Base-by-base conservation (phyloP, 805 yeast species). In the Schwanniomyces yamadae region DNA sequence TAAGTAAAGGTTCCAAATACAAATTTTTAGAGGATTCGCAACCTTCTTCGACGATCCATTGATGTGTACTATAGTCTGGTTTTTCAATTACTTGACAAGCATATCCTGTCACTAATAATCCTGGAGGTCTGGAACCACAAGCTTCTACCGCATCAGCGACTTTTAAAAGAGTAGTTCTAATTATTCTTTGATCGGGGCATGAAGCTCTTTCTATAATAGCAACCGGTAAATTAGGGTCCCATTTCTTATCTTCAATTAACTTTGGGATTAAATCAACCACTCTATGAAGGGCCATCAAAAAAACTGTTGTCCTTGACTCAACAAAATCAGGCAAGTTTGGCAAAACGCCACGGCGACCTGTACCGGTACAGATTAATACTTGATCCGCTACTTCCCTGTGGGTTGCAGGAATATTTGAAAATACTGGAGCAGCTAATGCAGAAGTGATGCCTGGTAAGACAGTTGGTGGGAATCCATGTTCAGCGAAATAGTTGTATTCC, bases 351-450 rank as follows among this genome's bases (percentile, higher is more conserved):
- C 82, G 78, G 37, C 93, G 78, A 1, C 96, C 97, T 0, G 96
- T 89, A 3, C 98, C 98, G 0, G 98, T 91, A 59, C 96, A 88
- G 16, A 91, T 80, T 37, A 91, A 71, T 4, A 91, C 88, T 62
- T 91, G 97, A 58, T 90, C 97, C 2, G 95, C 85, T 2, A 86
- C 87, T 27, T 84, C 93, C 43, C 98, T 69, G 53, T 90, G 96
- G 0, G 98, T 91, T 5, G 95, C 89, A 1, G 97, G 95, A 25
- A 90, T 86, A 33, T 78, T 73, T 0, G 96, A 81, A 28, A 80
- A 71, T 11, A 87, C 81, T 0, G 96, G 89, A 0, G 96, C 90
- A 0, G 95, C 84, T 31, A 91, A 69, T 0, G 97, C 95, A 3
- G 96, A 86, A 4, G 95, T 81, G 35, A 91, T 71, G 2, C 98